Conservation (phyloP, 768 basidiomycete genomes). For the Boletus vinaceobasis region DNA sequence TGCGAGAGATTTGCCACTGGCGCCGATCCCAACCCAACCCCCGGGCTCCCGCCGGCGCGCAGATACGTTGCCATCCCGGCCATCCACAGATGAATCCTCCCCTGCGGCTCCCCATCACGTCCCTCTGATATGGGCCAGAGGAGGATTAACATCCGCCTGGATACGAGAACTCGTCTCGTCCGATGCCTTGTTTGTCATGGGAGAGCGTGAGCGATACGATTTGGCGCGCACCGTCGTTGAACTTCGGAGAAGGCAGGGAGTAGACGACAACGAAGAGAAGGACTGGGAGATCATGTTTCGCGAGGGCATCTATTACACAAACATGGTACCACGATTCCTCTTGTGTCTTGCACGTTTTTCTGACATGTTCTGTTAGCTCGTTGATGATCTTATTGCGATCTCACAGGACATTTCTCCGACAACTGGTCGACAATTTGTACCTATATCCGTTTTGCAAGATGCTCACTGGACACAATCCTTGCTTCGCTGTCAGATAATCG, state of each 20-base stretch:
- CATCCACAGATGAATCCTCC: constrained; percentile 15
- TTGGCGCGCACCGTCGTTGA: constrained; percentile 76
- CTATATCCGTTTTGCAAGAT: constrained; percentile 62
- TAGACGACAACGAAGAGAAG: constrained; percentile 59
- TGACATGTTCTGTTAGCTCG: constrained; percentile 44
- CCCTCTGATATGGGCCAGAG: constrained; percentile 69
- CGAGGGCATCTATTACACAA: constrained; percentile 77
- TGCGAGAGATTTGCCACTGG: constrained; percentile 12
- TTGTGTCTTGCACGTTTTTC: neutral
- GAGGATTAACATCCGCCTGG: constrained; percentile 73
- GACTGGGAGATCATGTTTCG: constrained; percentile 71
- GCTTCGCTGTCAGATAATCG: constrained; percentile 57
- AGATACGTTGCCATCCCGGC: constrained; percentile 27
- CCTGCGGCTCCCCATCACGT: constrained; percentile 18
- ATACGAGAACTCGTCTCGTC: constrained; percentile 69
- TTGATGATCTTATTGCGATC: constrained; percentile 75
- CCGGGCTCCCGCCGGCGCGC: constrained; percentile 25
- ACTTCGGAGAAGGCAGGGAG: constrained; percentile 55
- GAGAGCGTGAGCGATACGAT: constrained; percentile 77
- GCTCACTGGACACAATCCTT: constrained; percentile 78
- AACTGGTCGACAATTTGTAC: constrained; percentile 66
- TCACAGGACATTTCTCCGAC: constrained; percentile 72
- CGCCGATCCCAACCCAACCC: constrained; percentile 19
- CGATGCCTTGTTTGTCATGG: constrained; percentile 75
- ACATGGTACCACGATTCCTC: constrained; percentile 58